Evolutionary conservation across 2,329 filamentous ascomycete species (phyloP).

Genomic region (Pseudogymnoascus sp.): DNA sequence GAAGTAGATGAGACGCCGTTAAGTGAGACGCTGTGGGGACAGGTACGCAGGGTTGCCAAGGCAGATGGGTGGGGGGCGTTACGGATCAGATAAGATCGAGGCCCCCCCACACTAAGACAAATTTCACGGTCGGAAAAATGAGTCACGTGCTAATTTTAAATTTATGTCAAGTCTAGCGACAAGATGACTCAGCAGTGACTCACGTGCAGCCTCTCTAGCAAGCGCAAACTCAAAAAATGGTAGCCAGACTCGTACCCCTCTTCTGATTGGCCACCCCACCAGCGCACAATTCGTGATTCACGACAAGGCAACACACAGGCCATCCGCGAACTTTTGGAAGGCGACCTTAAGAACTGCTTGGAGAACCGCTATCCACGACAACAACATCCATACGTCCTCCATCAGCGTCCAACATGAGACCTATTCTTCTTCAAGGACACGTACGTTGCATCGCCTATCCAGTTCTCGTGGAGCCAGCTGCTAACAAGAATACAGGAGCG

Average conservation of each 20-base stretch:
- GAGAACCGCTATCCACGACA: slow-evolving; percentile 4
- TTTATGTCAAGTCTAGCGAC: neutral
- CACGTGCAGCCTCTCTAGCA: slow-evolving; percentile 6
- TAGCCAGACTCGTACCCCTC: neutral
- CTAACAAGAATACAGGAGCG: slow-evolving; percentile 55
- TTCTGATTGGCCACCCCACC: slow-evolving; percentile 10
- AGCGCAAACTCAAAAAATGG: slow-evolving; percentile 1
- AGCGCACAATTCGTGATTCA: slow-evolving; percentile 10
- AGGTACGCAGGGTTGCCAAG: neutral
- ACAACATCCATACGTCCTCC: slow-evolving; percentile 5
- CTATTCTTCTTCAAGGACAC: slow-evolving; percentile 92
- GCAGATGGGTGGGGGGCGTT: neutral
- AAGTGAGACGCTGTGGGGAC: neutral
- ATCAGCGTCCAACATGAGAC: slow-evolving; percentile 67
- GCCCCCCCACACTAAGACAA: neutral
- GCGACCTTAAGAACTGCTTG: neutral
- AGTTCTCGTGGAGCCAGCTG: neutral
- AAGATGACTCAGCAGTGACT: slow-evolving; percentile 8
- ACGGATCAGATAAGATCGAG: neutral
- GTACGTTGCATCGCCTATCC: slow-evolving; percentile 37
- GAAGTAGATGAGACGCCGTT: neutral
- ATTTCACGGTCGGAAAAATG: neutral
- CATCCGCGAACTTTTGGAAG: slow-evolving; percentile 10
- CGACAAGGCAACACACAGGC: slow-evolving; percentile 8
- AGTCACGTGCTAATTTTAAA: neutral